These are phyloP conservation scores for Silene latifolia DNA, from an alignment of 148 eudicot genomes.

Conservation along the genomic window DNA sequence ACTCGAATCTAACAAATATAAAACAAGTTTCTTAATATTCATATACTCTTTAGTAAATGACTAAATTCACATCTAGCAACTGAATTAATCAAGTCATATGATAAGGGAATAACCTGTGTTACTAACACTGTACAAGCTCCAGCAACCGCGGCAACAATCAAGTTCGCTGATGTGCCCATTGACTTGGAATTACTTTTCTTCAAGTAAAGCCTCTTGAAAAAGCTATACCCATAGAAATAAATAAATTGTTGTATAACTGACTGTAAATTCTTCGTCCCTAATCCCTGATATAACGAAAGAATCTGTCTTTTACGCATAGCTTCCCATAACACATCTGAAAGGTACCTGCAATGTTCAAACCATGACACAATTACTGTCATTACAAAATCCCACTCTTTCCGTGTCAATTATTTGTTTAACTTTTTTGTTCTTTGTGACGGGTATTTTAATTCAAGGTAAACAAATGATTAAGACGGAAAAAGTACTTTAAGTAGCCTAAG, in stretches of 20 bases:
- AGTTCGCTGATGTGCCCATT: constrained; percentile 78
- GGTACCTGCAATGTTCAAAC: constrained; percentile 51
- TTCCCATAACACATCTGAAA: constrained; percentile 81
- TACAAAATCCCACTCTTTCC: too few relatives aligned
- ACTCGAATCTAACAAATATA: too few relatives aligned
- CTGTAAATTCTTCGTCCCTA: constrained; percentile 89
- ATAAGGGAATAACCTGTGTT: constrained; percentile 53
- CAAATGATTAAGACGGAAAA: too few relatives aligned
- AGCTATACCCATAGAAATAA: constrained; percentile 53
- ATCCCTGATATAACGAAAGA: constrained; percentile 84
- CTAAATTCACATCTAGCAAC: too few relatives aligned
- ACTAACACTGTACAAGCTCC: constrained; percentile 76
- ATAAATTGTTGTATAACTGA: constrained; percentile 72
- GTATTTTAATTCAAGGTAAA: too few relatives aligned
- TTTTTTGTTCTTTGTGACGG: too few relatives aligned
- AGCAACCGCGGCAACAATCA: constrained; percentile 80
- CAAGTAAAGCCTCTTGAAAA: constrained; percentile 79
- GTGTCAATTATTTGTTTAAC: too few relatives aligned
- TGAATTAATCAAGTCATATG: too few relatives aligned
- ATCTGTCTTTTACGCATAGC: constrained; percentile 69
- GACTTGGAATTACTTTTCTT: constrained; percentile 62
- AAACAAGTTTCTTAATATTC: too few relatives aligned
- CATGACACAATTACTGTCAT: background rate
- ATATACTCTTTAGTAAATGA: too few relatives aligned
- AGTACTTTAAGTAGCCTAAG: too few relatives aligned